Evolutionary conservation across 257 asterid genomes (phyloP), one percentile per base, ranked within the genome.

Genomic region (Ligustrum vulgare): DNA sequence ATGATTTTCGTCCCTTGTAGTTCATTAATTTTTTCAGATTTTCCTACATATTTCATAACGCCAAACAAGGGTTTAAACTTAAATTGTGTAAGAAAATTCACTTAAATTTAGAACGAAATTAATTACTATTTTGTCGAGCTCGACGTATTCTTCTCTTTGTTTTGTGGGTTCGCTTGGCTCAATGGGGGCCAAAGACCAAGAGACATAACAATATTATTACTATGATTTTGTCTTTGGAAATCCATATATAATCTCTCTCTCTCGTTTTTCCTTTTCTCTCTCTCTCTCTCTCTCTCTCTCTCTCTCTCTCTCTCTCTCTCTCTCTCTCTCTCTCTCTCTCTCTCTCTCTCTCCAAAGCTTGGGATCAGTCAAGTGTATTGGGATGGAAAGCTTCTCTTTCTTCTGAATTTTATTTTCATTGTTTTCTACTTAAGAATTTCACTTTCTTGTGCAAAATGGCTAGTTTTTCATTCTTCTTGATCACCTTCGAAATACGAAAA

Each of bases 131-230:
- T 81, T 84, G 83, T 85, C 84, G 77, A 82, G 80, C 80, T 83
- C 78, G 71, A 77, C 83, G 84, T 83, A 67, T 86, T 82, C 78
- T 43, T 65, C 33, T 80, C 33, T 56, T 74, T 76, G 82, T 80
- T 73, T 75, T 76, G 45, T 72, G 47, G 72, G 77, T 79, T 82
- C 91, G 83, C 93, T 82, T 85, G 94, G 91, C 94, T 91, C 94
- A 82, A 86, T 86, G 90, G 76, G 75, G 86, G 75, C 78, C 89
- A 69, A 83, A 79, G 70, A 76, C 80, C 93, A 69, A 87, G 83
- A 77, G 75, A 60, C 67, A 60, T 8, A 22, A 60, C 67, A 60
- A 60, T 72, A 45, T 47, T 58, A 18, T 33, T 18, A 47, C 43
- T 71, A 67, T 66, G 67, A 34, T 70, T 73, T 78, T 32, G 54